A percentile compares a stretch with the other conserved stretches of the same genome.
Evolutionary conservation across 1,139 yeast species (phyloP).

Genomic region (Hyphopichia pseudoburtonii): DNA sequence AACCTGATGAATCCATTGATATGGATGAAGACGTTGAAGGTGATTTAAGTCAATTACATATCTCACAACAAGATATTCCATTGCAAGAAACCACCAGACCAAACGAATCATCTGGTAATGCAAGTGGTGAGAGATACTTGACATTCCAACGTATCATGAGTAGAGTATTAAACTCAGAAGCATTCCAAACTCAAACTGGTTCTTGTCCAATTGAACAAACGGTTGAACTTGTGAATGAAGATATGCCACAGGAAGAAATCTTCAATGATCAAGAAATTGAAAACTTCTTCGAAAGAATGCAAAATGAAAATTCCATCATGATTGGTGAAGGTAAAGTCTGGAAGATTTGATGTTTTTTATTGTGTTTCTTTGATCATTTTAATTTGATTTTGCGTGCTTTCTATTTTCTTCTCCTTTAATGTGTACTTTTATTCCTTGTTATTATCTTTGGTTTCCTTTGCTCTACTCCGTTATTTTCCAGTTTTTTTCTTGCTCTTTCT

Average conservation of each 20-base stretch:
- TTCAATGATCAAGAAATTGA: conserved; percentile 53
- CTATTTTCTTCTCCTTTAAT: neutral
- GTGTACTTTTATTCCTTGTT: neutral
- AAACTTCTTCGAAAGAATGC: conserved; percentile 54
- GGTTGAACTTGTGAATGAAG: conserved; percentile 47
- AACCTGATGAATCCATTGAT: too few species aligned
- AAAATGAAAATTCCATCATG: conserved; percentile 58
- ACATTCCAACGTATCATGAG: conserved; percentile 48
- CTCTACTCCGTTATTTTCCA: neutral
- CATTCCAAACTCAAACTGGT: conserved; percentile 45
- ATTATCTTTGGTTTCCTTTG: neutral
- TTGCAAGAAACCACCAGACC: conserved; percentile 24
- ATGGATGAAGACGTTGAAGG: conserved; percentile 21
- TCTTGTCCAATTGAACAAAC: conserved; percentile 48
- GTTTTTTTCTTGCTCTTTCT: too few species aligned
- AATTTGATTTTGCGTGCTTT: neutral
- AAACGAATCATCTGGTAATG: conserved; percentile 18
- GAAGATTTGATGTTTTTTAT: conserved; percentile 39
- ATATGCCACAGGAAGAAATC: conserved; percentile 60
- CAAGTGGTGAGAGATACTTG: conserved; percentile 52
- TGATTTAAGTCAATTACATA: conserved; percentile 25
- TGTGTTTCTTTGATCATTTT: neutral
- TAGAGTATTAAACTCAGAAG: conserved; percentile 42
- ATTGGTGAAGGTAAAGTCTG: conserved; percentile 62
- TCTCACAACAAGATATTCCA: conserved; percentile 21